Evolutionary conservation across 768 basidiomycete species (phyloP).

Genomic region (Sarcodon sp.): DNA sequence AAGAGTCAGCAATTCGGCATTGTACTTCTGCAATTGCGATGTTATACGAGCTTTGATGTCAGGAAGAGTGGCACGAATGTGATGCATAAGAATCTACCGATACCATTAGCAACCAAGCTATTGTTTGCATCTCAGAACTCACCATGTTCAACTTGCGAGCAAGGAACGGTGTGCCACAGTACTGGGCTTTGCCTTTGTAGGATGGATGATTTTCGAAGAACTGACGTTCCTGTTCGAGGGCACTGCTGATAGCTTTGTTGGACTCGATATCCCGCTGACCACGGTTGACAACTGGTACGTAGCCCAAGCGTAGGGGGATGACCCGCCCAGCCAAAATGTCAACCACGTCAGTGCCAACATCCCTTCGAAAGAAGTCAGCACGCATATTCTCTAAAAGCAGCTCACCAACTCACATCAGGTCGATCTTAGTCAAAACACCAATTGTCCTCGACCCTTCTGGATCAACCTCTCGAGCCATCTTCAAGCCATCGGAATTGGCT

Average conservation of each 20-base stretch:
- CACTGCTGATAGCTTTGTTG: constrained; percentile 71
- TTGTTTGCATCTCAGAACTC: constrained; percentile 10
- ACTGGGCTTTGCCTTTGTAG: constrained; percentile 89
- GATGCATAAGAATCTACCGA: constrained; percentile 94
- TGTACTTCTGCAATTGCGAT: constrained; percentile 84
- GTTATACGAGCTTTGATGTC: constrained; percentile 95
- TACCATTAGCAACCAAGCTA: not conserved
- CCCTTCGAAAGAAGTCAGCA: constrained; percentile 37
- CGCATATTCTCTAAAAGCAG: not conserved
- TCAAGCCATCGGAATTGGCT: constrained; percentile 96
- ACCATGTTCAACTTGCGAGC: constrained; percentile 93
- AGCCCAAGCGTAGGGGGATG: constrained; percentile 91
- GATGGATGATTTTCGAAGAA: constrained; percentile 94
- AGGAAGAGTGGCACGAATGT: constrained; percentile 94
- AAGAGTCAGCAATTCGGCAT: constrained; percentile 66
- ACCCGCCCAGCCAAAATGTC: constrained; percentile 97
- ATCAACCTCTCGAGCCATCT: constrained; percentile 93
- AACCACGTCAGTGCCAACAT: constrained; percentile 94
- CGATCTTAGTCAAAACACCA: constrained; percentile 96
- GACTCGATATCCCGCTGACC: constrained; percentile 95
- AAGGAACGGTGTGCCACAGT: constrained; percentile 95
- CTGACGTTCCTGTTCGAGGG: constrained; percentile 79
- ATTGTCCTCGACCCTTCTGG: constrained; percentile 95
- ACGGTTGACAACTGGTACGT: constrained; percentile 97
- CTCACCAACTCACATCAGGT: constrained; percentile 69